Percentiles rank a stretch among this genome's conserved stretches.
Conservation (phyloP, 1,139 yeast genomes). For the Candida labiduridarum region DNA sequence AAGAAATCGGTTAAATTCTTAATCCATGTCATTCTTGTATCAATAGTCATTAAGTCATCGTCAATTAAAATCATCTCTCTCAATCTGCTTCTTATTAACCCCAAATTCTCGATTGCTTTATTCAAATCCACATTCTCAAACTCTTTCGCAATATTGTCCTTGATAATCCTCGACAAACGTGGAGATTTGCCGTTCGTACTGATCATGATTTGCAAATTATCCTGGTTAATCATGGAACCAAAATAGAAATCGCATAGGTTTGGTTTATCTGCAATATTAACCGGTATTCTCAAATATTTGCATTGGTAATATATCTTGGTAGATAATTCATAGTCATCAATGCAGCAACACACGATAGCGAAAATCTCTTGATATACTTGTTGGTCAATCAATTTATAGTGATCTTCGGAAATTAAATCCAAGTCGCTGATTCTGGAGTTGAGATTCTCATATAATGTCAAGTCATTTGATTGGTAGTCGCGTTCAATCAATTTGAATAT, state of each 20-base stretch:
- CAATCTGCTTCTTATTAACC: slow-evolving; percentile 55
- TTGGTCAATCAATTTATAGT: slow-evolving; percentile 36
- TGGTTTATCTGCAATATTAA: slow-evolving; percentile 86
- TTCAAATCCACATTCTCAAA: slow-evolving; percentile 45
- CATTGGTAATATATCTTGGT: slow-evolving; percentile 62
- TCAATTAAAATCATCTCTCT: slow-evolving; percentile 42
- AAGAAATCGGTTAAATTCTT: slow-evolving; percentile 64
- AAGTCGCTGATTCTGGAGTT: slow-evolving; percentile 15
- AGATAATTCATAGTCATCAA: slow-evolving; percentile 69
- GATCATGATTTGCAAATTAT: slow-evolving; percentile 80
- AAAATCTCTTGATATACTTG: slow-evolving; percentile 44
- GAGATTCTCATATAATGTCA: slow-evolving; percentile 49
- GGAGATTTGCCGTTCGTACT: slow-evolving; percentile 87
- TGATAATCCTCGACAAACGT: slow-evolving; percentile 65
- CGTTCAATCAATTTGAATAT: slow-evolving; percentile 44
- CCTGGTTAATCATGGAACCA: slow-evolving; percentile 77
- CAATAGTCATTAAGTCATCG: slow-evolving; percentile 57
- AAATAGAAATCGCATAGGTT: slow-evolving; percentile 82
- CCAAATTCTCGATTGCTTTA: slow-evolving; percentile 66
- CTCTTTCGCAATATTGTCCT: slow-evolving; percentile 56
- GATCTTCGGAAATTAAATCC: slow-evolving; percentile 25
- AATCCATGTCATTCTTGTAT: slow-evolving; percentile 74
- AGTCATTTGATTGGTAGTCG: slow-evolving; percentile 45
- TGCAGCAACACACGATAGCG: slow-evolving; percentile 72
- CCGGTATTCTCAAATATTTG: slow-evolving; percentile 58